These are phyloP conservation scores for Dendrothele bispora DNA, from an alignment of 768 basidiomycete species.

Conservation along the genomic window DNA sequence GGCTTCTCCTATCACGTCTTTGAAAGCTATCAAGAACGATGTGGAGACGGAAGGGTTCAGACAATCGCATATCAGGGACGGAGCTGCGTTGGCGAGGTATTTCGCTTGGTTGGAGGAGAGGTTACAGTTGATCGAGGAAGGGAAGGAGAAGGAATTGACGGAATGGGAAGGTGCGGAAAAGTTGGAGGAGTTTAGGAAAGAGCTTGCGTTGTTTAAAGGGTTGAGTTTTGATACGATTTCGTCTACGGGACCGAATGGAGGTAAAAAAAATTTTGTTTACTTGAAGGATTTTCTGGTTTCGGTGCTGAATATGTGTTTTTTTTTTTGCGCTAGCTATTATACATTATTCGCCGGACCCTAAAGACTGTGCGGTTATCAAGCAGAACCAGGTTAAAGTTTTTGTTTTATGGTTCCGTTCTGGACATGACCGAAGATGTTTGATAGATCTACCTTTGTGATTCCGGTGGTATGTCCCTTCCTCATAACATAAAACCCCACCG, in stretches of 20 bases:
- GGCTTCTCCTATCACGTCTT: slow-evolving; percentile 73
- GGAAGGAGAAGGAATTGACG: slow-evolving; percentile 55
- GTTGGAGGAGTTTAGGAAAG: slow-evolving; percentile 79
- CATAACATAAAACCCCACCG: background rate
- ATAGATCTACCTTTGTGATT: slow-evolving; percentile 64
- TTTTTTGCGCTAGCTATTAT: slow-evolving; percentile 67
- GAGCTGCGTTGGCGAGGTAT: slow-evolving; percentile 83
- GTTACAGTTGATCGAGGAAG: too few species aligned
- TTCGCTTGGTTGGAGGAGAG: slow-evolving; percentile 95
- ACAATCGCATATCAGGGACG: slow-evolving; percentile 85
- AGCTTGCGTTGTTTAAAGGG: slow-evolving; percentile 79
- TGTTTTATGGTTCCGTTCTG: background rate
- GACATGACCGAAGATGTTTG: background rate
- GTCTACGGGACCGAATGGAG: slow-evolving; percentile 88
- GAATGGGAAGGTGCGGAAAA: slow-evolving; percentile 82
- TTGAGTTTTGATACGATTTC: slow-evolving; percentile 93
- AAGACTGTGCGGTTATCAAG: slow-evolving; percentile 70
- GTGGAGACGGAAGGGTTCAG: slow-evolving; percentile 90
- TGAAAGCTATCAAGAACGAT: slow-evolving; percentile 80
- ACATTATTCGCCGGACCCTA: slow-evolving; percentile 83
- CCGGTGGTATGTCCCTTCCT: slow-evolving; percentile 58
- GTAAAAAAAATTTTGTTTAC: slow-evolving; percentile 42
- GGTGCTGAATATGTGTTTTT: background rate
- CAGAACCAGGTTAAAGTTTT: slow-evolving; percentile 58
- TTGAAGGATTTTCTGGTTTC: background rate